Evolutionary conservation across 495 filamentous ascomycete species (phyloP).

Genomic region (Geoglossum glabrum): DNA sequence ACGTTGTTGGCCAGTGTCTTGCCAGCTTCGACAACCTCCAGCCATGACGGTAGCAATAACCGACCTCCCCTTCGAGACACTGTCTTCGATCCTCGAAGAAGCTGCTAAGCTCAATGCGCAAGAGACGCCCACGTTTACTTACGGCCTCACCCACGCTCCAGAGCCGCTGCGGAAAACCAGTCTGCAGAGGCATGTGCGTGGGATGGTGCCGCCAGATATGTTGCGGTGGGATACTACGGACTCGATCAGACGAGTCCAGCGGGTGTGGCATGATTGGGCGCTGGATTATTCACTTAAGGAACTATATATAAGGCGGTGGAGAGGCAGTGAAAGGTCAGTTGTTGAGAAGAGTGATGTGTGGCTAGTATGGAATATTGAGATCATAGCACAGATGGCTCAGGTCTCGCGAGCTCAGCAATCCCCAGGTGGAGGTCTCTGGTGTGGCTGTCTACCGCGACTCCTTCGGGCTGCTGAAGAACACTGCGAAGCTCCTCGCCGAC

Average conservation of each 20-base stretch:
- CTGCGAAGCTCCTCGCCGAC: slow-evolving; percentile 22
- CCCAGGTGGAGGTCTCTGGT: slow-evolving; percentile 19
- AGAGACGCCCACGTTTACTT: slow-evolving; percentile 25
- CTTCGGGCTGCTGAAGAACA: slow-evolving; percentile 25
- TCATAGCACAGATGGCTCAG: slow-evolving; percentile 14
- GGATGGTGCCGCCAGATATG: slow-evolving; percentile 26
- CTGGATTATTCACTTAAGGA: slow-evolving; percentile 25
- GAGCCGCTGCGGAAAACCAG: slow-evolving; percentile 21
- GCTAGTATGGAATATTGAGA: neutral
- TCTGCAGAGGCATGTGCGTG: slow-evolving; percentile 27
- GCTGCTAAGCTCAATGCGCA: slow-evolving; percentile 24
- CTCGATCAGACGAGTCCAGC: slow-evolving; percentile 26
- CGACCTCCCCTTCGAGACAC: slow-evolving; percentile 27
- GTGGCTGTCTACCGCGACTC: slow-evolving; percentile 31
- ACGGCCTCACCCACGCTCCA: slow-evolving; percentile 27
- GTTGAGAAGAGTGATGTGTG: neutral
- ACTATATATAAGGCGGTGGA: slow-evolving; percentile 29
- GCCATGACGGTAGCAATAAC: neutral
- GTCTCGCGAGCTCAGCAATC: slow-evolving; percentile 17
- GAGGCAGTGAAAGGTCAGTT: slow-evolving; percentile 23
- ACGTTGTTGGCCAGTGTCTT: neutral
- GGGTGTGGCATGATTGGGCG: slow-evolving; percentile 33
- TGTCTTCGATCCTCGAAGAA: slow-evolving; percentile 27
- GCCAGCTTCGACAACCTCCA: neutral
- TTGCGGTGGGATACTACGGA: slow-evolving; percentile 27